Conservation (phyloP, 768 basidiomycete species). For the Hericium erinaceus region DNA sequence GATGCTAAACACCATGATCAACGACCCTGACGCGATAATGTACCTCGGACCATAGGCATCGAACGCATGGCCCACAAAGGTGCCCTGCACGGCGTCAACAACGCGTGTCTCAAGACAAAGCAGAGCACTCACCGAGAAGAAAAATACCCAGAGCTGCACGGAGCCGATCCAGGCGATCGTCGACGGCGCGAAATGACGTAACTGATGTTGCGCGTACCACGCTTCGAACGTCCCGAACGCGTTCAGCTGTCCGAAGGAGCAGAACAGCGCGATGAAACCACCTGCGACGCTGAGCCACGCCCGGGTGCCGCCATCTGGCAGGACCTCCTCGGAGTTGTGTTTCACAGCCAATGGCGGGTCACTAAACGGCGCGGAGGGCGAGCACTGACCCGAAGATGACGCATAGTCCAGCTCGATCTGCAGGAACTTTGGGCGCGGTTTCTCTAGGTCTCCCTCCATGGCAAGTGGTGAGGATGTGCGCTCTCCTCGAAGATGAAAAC, state of each 20-base stretch:
- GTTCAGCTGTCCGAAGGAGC: neutral
- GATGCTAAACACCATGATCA: slow-evolving; percentile 11
- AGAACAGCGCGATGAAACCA: neutral
- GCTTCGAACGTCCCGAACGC: slow-evolving; percentile 12
- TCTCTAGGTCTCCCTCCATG: too few species aligned
- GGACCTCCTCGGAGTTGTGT: too few species aligned
- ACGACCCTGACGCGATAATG: slow-evolving; percentile 6
- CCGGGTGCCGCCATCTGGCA: neutral
- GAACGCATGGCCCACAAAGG: neutral
- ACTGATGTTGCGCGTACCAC: slow-evolving; percentile 16
- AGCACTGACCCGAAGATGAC: neutral
- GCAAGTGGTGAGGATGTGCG: too few species aligned
- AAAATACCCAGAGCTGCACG: slow-evolving; percentile 7
- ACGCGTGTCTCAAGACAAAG: neutral
- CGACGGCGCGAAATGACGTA: slow-evolving; percentile 14
- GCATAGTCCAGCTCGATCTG: neutral
- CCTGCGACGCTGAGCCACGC: neutral
- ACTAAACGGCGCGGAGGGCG: neutral
- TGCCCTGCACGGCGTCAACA: neutral
- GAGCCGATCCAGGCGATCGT: slow-evolving; percentile 21
- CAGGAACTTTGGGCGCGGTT: too few species aligned
- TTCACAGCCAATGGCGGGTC: too few species aligned
- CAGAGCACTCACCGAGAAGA: neutral
- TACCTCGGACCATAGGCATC: neutral
- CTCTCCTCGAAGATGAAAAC: too few species aligned